These are phyloP conservation scores for Dryas integrifolia DNA, from an alignment of 331 rosid genomes.

Conservation along the genomic window DNA sequence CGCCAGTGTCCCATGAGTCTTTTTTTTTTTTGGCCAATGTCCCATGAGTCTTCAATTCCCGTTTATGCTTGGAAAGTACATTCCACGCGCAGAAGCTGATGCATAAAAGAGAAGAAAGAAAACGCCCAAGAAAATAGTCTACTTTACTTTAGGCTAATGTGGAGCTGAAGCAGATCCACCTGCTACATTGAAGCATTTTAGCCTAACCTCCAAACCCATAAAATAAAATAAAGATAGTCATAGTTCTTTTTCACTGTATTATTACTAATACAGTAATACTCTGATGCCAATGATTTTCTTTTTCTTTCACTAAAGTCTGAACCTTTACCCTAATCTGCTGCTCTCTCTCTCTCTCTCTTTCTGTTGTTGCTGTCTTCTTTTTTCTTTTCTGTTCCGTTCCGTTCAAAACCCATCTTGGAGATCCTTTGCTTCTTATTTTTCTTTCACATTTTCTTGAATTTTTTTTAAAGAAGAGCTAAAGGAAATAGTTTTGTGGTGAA, in stretches of 20 bases:
- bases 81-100: slow-evolving; percentile 28
- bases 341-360: not conserved
- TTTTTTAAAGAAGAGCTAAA: slow-evolving; percentile 4
- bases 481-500: slow-evolving; percentile 20
- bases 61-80: not conserved
- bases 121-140: not conserved
- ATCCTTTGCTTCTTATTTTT: slow-evolving; percentile 28
- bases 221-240: slow-evolving; percentile 6
- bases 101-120: not conserved
- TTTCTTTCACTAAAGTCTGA: slow-evolving; percentile 35
- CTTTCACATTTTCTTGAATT: slow-evolving; percentile 15
- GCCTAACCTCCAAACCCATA: slow-evolving; percentile 45
- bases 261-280: slow-evolving; percentile 13
- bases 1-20: slow-evolving; percentile 9
- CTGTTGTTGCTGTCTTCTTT: not conserved
- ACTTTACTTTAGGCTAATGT: slow-evolving; percentile 32
- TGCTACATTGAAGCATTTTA: slow-evolving; percentile 45
- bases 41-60: not conserved
- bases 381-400: slow-evolving; percentile 20
- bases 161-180: slow-evolving; percentile 23
- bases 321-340: slow-evolving; percentile 19
- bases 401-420: slow-evolving; percentile 22
- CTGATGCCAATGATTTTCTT: slow-evolving; percentile 32
- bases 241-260: not conserved
- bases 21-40: no score